phyloP scores from a whole-genome alignment of 139 green algal genomes.

The Parachlorella kessleri region DNA sequence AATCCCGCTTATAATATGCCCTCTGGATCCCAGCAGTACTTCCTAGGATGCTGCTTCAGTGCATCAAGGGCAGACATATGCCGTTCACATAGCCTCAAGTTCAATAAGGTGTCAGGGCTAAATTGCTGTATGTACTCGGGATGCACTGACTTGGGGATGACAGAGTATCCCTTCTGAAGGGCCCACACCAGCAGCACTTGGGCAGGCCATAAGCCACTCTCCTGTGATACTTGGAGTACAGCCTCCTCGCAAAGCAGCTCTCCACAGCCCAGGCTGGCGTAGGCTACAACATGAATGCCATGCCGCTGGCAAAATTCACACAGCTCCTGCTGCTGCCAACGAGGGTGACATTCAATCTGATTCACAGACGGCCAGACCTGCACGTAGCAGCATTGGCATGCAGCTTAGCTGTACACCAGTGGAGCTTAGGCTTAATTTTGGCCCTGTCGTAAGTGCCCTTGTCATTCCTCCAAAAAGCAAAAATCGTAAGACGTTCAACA shows the following conservation, averaged over 20 bases:
- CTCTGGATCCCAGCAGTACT: conserved; percentile 73
- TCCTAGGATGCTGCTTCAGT: conserved; percentile 52
- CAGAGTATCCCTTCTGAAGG: conserved; percentile 65
- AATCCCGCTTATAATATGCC: too few relatives aligned
- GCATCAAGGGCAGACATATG: conserved; percentile 45
- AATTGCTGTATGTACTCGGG: conserved; percentile 45
- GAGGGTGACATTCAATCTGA: conserved; percentile 70
- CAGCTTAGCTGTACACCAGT: too few relatives aligned
- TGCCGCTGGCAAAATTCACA: conserved; percentile 44
- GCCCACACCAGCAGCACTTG: conserved; percentile 82
- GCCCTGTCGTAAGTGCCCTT: too few relatives aligned
- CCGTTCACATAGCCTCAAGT: neutral
- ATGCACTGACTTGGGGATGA: conserved; percentile 79
- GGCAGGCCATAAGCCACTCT: conserved; percentile 1
- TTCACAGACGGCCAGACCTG: conserved; percentile 62
- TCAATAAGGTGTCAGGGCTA: conserved; percentile 39
- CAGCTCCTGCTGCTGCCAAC: conserved; percentile 52
- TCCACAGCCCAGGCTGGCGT: conserved; percentile 53
- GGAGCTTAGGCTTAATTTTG: too few relatives aligned
- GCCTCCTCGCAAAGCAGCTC: conserved; percentile 47
- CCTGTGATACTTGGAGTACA: conserved; percentile 35
- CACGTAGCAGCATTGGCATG: too few relatives aligned
- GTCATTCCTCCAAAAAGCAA: too few relatives aligned
- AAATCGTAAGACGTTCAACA: neutral
- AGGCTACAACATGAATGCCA: conserved; percentile 56